Base-by-base conservation (phyloP, 805 yeast genomes). In the Yarrowia sp. region DNA sequence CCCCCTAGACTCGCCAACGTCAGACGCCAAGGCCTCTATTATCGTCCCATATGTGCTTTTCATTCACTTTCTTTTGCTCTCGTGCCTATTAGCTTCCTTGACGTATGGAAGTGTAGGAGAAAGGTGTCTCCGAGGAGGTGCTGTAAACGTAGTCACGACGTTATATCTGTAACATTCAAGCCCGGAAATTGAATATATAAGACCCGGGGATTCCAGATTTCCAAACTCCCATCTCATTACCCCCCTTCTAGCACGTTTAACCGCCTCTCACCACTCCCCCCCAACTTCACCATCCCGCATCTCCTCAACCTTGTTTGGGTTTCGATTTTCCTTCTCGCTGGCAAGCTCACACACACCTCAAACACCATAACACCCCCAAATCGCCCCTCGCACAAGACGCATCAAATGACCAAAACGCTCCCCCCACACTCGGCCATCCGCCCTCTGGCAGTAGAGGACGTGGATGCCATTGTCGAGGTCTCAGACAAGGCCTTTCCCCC, bases 361-460 rank as follows among this genome's bases (percentile, higher is more conserved):
- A 14, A 32, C 48, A 56, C 49, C 45, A 41, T 43, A 56, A 42
- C 64, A 42, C 48, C 40, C 19, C 59, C 56, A 10, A 35, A 35
- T n/a, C 22, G 12, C 22, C 42, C 8, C 42, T 16, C 42, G 26
- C 56, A 52, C 56, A 52, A 52, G 42, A 52, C 46, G 61, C 65
- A 61, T 46, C 46, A 49, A 50, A 72, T 72, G 74, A 71, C 74
- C 8, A 63, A 70, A 66, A 70, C 70, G 26, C 64, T 78, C 67
- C 92, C 92, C 3, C 79, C 84, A 42, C 89, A 87, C 73, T 78
- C 87, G 71, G 86, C 86, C 69, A 84, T 91, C 69, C 84, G 97
- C 73, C 97, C 98, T 7, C 81, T 92, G 72, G 85, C 86, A n/a
- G 75, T 87, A n/a, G 86, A 85, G 71, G 99, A 94, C 77, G 75